Evolutionary conservation across 768 basidiomycete species (phyloP), one percentile per base, ranked within the genome.

Genomic region (Lactifluus pinguis): DNA sequence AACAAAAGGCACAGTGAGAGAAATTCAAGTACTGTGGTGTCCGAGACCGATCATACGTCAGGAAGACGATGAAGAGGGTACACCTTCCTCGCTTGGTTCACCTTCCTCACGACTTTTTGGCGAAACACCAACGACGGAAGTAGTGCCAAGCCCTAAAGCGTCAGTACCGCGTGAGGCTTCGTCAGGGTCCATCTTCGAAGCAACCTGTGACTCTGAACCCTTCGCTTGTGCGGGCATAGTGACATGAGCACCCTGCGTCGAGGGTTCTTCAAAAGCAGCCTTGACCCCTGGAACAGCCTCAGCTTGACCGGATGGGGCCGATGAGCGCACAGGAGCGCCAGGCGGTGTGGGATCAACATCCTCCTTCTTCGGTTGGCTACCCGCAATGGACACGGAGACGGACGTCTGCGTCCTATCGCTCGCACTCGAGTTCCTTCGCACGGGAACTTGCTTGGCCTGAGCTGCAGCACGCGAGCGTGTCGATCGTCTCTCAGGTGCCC

Each of bases 331-430:
- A 19, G 49, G 13, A 36, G 36, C 7, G 14, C 48, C 49, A 15
- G 50, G 41, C 6, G 36, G 32, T 7, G 53, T 32, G 19, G 45
- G 29, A 32, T 53, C 64, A 48, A 8, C 53, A 11, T 61, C 60
- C 4, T 66, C 63, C 42, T 60, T 61, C 52, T 53, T 64, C 11
- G 52, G 55, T n/a, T 61, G 65, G 34, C 58, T 38, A n/a, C 63
- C 65, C 6, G 63, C 65, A n/a, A 66, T 55, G 4, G 65, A 66
- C 19, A 64, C 58, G 6, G 65, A 66, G 10, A 64, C 63, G 8
- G 65, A 66, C 9, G 65, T 66, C 36, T 66, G 65, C 19, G 63
- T 66, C 44, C 38, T 65, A 45, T 66, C 65, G 21, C 65, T 66
- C 17, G 63, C 65, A 32, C 65, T 66, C 42, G 65, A 66, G 47